phyloP scores from a whole-genome alignment of 768 basidiomycete species.

The Suillus spraguei region DNA sequence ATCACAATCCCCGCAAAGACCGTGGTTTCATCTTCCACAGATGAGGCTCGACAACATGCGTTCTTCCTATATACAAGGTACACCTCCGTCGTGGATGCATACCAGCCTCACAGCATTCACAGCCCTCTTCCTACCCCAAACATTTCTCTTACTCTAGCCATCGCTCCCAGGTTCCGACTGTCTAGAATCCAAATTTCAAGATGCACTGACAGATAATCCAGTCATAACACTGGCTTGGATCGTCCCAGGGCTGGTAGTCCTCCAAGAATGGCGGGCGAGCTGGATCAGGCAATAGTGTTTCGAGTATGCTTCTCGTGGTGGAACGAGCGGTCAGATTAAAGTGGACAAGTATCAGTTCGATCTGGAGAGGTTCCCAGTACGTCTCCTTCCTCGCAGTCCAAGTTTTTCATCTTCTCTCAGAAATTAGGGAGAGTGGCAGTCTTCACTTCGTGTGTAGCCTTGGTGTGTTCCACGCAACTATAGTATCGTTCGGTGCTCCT shows the following conservation, averaged over 20 bases:
- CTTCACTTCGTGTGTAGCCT: constrained; percentile 52
- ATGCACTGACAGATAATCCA: constrained; percentile 64
- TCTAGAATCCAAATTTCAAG: constrained; percentile 74
- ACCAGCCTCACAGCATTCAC: constrained; percentile 65
- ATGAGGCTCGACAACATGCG: neutral
- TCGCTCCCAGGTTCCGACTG: constrained; percentile 41
- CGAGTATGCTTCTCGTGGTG: constrained; percentile 41
- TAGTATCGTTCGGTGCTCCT: constrained; percentile 80
- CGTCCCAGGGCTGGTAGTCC: constrained; percentile 50
- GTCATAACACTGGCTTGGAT: constrained; percentile 58
- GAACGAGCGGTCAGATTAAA: constrained; percentile 44
- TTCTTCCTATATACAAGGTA: constrained; percentile 59
- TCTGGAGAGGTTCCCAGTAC: constrained; percentile 40
- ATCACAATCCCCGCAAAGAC: neutral
- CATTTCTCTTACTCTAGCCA: constrained; percentile 44
- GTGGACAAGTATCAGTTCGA: constrained; percentile 45
- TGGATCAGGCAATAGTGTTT: constrained; percentile 65
- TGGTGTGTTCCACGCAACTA: constrained; percentile 46
- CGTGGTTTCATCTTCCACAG: neutral
- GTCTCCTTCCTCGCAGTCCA: constrained; percentile 22
- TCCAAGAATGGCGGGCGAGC: constrained; percentile 74
- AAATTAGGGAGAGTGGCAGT: constrained; percentile 50
- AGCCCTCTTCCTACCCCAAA: constrained; percentile 70
- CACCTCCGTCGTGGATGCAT: constrained; percentile 66
- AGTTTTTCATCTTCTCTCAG: constrained; percentile 37